These are phyloP conservation scores for Plasmodium billcollinsi DNA, from an alignment of 169 alveolate genomes.

Conservation along the genomic window DNA sequence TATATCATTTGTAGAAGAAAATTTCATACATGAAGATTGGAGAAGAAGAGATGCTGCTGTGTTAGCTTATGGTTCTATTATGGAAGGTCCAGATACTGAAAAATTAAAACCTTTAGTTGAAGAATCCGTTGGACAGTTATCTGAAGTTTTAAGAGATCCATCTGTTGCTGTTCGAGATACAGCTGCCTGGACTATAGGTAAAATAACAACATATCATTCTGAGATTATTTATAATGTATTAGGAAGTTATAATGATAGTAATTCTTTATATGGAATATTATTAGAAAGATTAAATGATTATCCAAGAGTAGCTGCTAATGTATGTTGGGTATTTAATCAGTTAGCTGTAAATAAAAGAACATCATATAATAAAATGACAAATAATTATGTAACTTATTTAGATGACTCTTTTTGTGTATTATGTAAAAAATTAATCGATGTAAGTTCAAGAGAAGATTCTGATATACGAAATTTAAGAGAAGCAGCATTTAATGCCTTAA, in stretches of 20 bases:
- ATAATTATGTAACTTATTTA: slow-evolving; percentile 54
- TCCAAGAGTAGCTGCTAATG: slow-evolving; percentile 87
- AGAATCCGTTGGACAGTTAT: slow-evolving; percentile 89
- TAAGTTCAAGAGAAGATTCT: slow-evolving; percentile 84
- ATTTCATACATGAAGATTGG: slow-evolving; percentile 92
- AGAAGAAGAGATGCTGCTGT: slow-evolving; percentile 94
- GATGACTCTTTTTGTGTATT: slow-evolving; percentile 82
- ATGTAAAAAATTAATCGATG: slow-evolving; percentile 82
- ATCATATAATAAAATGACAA: slow-evolving; percentile 50
- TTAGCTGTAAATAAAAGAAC: slow-evolving; percentile 80
- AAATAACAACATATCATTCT: slow-evolving; percentile 92
- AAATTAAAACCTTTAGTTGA: slow-evolving; percentile 89
- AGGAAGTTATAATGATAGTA: slow-evolving; percentile 83
- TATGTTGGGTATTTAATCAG: slow-evolving; percentile 85
- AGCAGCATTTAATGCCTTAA: slow-evolving; percentile 82
- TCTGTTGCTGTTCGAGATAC: slow-evolving; percentile 94
- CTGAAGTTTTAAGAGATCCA: slow-evolving; percentile 90
- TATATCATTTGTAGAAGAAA: slow-evolving; percentile 89
- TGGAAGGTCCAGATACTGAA: slow-evolving; percentile 95
- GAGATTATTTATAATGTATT: slow-evolving; percentile 86
- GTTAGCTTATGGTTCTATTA: slow-evolving; percentile 92
- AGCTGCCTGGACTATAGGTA: slow-evolving; percentile 95
- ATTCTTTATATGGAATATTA: slow-evolving; percentile 81
- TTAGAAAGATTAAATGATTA: slow-evolving; percentile 82
- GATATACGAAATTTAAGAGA: slow-evolving; percentile 82